Conservation (phyloP, 1,139 yeast genomes). For the Zhuliangozyma parablackwelliae region DNA sequence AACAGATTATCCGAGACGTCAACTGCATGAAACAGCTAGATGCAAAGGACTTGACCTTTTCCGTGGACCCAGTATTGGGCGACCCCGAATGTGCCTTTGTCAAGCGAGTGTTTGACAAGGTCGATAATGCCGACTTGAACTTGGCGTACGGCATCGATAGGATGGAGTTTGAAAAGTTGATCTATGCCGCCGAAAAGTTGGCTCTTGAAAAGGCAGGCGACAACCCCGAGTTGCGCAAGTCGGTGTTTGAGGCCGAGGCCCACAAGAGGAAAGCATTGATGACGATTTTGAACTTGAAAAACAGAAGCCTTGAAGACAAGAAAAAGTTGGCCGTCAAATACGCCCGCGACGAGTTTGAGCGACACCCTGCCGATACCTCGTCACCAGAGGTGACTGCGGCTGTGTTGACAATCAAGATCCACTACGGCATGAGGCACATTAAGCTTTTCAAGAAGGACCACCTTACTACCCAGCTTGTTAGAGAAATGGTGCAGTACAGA, state of each 20-base stretch:
- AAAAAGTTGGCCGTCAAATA: conserved; percentile 55
- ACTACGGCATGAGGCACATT: conserved; percentile 72
- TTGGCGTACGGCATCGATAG: conserved; percentile 57
- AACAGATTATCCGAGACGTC: conserved; percentile 42
- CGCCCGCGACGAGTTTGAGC: conserved; percentile 75
- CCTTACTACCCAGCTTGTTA: conserved; percentile 61
- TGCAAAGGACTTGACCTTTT: conserved; percentile 27
- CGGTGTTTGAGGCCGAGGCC: conserved; percentile 43
- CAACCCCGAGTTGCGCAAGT: conserved; percentile 39
- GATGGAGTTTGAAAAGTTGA: conserved; percentile 66
- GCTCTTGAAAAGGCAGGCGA: conserved; percentile 23
- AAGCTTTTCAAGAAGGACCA: conserved; percentile 71
- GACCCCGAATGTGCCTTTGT: conserved; percentile 63
- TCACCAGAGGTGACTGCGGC: conserved; percentile 97
- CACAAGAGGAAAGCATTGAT: conserved; percentile 64
- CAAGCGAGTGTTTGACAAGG: conserved; percentile 59
- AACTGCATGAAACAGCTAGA: conserved; percentile 42
- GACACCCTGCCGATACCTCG: conserved; percentile 88
- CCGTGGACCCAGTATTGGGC: conserved; percentile 78
- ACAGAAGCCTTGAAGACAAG: conserved; percentile 58
- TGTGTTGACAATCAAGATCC: conserved; percentile 74
- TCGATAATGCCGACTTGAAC: conserved; percentile 52
- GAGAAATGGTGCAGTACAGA: conserved; percentile 85
- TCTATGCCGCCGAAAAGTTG: conserved; percentile 68
- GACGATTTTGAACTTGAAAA: conserved; percentile 71